Evolutionary conservation across 2,329 filamentous ascomycete genomes (phyloP).

Genomic region (Rhytidhysteron rufulum): DNA sequence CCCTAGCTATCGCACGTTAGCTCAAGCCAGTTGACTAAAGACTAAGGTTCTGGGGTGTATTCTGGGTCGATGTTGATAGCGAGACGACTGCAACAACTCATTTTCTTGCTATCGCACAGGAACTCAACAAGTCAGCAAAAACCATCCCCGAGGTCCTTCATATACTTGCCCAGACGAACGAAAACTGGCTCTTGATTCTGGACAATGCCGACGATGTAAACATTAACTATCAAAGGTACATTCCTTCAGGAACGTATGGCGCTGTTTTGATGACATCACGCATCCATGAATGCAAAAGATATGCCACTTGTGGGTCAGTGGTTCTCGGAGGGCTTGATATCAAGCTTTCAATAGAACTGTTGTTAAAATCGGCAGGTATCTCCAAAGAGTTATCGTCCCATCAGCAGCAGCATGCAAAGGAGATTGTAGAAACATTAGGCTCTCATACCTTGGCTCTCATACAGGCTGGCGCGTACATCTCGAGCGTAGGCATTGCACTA

Average conservation of each 20-base stretch:
- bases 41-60: slow-evolving; percentile 28
- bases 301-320: slow-evolving; percentile 9
- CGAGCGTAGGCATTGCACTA: slow-evolving; percentile 18
- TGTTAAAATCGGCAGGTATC: slow-evolving; percentile 12
- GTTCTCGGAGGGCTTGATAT: slow-evolving; percentile 12
- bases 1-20: background rate
- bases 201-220: slow-evolving; percentile 22
- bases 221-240: slow-evolving; percentile 11
- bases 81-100: slow-evolving; percentile 13
- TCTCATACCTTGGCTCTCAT: slow-evolving; percentile 24
- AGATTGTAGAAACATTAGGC: slow-evolving; percentile 9
- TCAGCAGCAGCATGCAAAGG: slow-evolving; percentile 7
- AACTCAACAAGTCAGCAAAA: slow-evolving; percentile 10
- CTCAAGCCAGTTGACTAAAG: slow-evolving; percentile 7
- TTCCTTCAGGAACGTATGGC: slow-evolving; percentile 13
- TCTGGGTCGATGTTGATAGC: slow-evolving; percentile 28
- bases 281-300: slow-evolving; percentile 9
- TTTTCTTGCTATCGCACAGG: slow-evolving; percentile 19
- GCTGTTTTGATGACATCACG: slow-evolving; percentile 17
- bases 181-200: slow-evolving; percentile 18
- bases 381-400: slow-evolving; percentile 4
- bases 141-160: slow-evolving; percentile 12
- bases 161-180: slow-evolving; percentile 10
- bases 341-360: slow-evolving; percentile 10
- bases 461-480: slow-evolving; percentile 25